Percentiles rank a stretch among this genome's conserved stretches.
Evolutionary conservation across 306 rosid species (phyloP).

Genomic region (Pueraria montana): DNA sequence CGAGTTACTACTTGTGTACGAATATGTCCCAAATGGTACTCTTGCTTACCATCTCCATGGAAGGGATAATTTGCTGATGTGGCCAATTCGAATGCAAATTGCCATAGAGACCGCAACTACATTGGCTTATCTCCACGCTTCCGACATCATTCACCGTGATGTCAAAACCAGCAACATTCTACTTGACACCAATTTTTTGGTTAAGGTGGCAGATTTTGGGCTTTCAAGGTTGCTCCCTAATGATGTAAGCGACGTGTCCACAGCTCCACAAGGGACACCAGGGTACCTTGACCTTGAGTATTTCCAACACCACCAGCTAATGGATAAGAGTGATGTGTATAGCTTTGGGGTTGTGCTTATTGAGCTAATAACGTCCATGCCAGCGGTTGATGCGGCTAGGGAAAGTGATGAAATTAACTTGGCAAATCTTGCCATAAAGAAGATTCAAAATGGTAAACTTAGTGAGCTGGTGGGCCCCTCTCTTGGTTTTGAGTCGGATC

Average conservation of each 20-base stretch:
- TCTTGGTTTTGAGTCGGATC: too few relatives aligned
- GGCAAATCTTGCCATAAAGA: too few relatives aligned
- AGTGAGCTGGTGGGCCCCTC: too few relatives aligned
- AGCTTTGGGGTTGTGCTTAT: constrained; percentile 6
- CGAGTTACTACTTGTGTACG: not conserved
- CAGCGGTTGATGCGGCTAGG: not conserved
- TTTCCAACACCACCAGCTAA: not conserved
- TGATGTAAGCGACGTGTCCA: constrained; percentile 40
- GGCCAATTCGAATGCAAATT: constrained; percentile 60
- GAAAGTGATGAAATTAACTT: too few relatives aligned
- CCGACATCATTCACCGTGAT: constrained; percentile 65
- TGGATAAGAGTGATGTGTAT: not conserved
- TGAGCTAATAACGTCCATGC: constrained; percentile 2
- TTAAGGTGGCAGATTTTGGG: too few relatives aligned
- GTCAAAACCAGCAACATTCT: constrained; percentile 61
- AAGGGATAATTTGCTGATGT: not conserved
- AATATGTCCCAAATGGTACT: constrained; percentile 55
- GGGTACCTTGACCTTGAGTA: constrained; percentile 4
- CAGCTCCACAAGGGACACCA: not conserved
- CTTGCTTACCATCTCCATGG: constrained; percentile 61
- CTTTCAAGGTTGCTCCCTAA: too few relatives aligned
- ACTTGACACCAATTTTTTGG: too few relatives aligned
- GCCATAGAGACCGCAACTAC: constrained; percentile 68
- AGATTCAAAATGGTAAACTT: too few relatives aligned
- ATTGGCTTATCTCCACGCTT: constrained; percentile 70